These are phyloP conservation scores for Phialocephala sp. DNA, from an alignment of 2,329 filamentous ascomycete genomes.

Conservation along the genomic window DNA sequence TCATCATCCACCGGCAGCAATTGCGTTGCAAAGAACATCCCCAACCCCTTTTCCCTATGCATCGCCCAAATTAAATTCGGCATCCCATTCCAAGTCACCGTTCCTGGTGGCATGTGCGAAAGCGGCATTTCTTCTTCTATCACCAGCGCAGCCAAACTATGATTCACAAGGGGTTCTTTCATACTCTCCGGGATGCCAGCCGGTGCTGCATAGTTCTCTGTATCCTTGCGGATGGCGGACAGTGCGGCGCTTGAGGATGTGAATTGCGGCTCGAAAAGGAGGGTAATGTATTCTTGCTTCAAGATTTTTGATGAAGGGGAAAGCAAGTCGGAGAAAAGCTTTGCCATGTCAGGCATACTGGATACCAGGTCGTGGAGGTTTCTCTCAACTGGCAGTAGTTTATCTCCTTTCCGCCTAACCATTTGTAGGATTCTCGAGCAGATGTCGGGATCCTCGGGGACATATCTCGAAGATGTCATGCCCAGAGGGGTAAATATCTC, in stretches of 20 bases:
- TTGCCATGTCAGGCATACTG: not conserved
- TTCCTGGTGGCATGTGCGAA: not conserved
- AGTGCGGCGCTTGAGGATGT: not conserved
- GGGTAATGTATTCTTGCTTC: not conserved
- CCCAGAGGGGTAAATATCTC: not conserved
- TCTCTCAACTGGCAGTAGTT: not conserved
- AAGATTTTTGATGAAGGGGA: not conserved
- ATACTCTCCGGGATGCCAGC: conserved; percentile 2
- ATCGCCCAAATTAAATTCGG: conserved; percentile 11
- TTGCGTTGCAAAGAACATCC: conserved; percentile 8
- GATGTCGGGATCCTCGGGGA: not conserved
- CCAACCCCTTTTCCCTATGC: conserved; percentile 3
- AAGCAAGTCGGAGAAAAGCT: not conserved
- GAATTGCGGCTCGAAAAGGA: conserved; percentile 1
- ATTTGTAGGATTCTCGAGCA: not conserved
- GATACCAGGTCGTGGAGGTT: not conserved
- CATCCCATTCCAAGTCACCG: conserved; percentile 15
- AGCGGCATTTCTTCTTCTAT: conserved; percentile 9
- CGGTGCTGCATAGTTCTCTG: conserved; percentile 5
- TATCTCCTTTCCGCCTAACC: not conserved
- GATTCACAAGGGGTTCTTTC: conserved; percentile 1
- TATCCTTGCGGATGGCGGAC: not conserved
- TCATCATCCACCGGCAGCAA: conserved; percentile 12
- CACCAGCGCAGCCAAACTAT: conserved; percentile 4
- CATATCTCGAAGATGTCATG: not conserved